Percentiles rank a stretch among this genome's conserved stretches.
Evolutionary conservation across 345 rosid genomes (phyloP).

Genomic region (Stellera chamaejasme): DNA sequence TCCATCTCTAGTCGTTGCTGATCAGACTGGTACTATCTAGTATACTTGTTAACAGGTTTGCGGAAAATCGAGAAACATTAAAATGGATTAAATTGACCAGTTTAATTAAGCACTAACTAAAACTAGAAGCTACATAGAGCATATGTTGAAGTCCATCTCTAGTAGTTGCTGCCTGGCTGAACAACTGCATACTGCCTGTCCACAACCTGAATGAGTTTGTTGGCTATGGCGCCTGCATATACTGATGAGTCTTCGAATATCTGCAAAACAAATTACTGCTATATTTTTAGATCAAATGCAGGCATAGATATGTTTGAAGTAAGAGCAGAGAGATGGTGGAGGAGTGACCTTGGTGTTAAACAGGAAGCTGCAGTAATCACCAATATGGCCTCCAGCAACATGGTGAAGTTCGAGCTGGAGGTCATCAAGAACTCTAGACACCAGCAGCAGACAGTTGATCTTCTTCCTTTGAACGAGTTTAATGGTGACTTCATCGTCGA

Average conservation of each 20-base stretch:
- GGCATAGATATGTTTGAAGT: neutral
- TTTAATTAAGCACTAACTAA: no score
- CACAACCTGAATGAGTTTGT: constrained; percentile 63
- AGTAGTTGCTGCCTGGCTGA: constrained; percentile 25
- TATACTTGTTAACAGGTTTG: no score
- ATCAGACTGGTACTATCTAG: no score
- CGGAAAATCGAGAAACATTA: no score
- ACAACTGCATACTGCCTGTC: constrained; percentile 49
- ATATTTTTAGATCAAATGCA: no score
- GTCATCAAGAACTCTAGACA: constrained; percentile 67
- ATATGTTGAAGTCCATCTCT: neutral
- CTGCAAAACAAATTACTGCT: neutral
- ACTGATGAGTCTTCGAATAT: constrained; percentile 12
- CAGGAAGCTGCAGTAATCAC: constrained; percentile 70
- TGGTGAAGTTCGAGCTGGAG: constrained; percentile 80
- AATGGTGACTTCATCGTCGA: constrained; percentile 82
- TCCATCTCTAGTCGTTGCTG: no score
- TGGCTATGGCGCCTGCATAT: constrained; percentile 44
- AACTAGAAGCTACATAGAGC: no score
- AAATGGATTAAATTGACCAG: no score
- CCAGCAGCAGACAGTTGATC: constrained; percentile 65
- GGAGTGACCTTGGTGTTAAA: constrained; percentile 66
- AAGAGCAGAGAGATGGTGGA: neutral
- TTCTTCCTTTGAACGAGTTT: constrained; percentile 77
- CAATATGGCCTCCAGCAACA: constrained; percentile 83